Evolutionary conservation across 768 basidiomycete species (phyloP), one percentile per base, ranked within the genome.

Genomic region (Leccinellum albellum): DNA sequence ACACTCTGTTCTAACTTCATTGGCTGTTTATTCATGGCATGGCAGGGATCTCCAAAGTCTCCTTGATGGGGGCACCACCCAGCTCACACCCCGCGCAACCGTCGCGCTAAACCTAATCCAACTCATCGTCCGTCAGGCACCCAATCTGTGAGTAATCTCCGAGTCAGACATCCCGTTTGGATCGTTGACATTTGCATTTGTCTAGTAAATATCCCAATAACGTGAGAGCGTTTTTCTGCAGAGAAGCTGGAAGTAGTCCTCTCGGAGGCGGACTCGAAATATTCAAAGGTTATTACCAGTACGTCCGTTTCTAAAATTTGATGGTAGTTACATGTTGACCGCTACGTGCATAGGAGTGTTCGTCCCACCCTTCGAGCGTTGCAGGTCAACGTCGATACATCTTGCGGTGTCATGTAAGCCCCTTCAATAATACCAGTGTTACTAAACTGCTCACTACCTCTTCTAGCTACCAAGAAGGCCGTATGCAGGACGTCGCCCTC

Each of bases 231-330:
- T 82, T 78, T 57, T 83, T 82, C 48, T 73, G 70, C 50, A 59
- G 60, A 21, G 67, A 69, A 20, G 70, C 72, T 20, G 68, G 75
- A 10, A 66, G 56, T 15, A 61, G 48, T 44, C 0, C 2, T 7
- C 61, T 73, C 1, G 72, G 68, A 15, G 69, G 70, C 2, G 70
- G 70, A 3, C 61, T 84, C 0, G 78, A 80, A 37, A 56, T 83
- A 0, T 76, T 79, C 69, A 69, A 76, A 8, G 82, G 82, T 0
- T 81, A 73, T 44, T 82, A 76, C 54, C 81, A 82, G 82, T 83
- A 54, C 28, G 77, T 63, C 26, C n/a, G 6, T 20, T 33, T 47
- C 42, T 29, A 24, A 47, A 29, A 20, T 21, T 42, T 28, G 10
- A 23, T 35, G 40, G 35, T n/a, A 40, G 26, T 4, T 31, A 12